Evolutionary conservation across 345 rosid species (phyloP).

Genomic region (Cardamine resedifolia): DNA sequence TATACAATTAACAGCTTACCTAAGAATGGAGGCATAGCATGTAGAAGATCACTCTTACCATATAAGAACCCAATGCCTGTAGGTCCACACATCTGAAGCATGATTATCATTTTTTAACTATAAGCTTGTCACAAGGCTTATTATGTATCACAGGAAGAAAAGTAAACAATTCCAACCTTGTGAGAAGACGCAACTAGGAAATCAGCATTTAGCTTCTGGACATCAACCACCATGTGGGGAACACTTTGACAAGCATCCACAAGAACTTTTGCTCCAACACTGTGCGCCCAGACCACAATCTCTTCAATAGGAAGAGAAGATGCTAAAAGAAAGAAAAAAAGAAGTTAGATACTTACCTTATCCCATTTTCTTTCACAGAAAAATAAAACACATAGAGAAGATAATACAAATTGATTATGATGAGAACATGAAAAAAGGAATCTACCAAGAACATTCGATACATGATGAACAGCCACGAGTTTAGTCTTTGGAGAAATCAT

Average conservation of each 20-base stretch:
- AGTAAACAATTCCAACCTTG: slow-evolving; percentile 64
- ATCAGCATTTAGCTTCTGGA: slow-evolving; percentile 75
- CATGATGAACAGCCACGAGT: slow-evolving; percentile 82
- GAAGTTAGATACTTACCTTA: neutral
- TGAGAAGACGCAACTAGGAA: slow-evolving; percentile 97
- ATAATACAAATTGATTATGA: too few relatives aligned
- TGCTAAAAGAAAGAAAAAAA: slow-evolving; percentile 40
- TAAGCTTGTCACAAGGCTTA: slow-evolving; percentile 39
- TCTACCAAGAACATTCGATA: slow-evolving; percentile 86
- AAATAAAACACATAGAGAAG: neutral
- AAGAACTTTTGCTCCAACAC: slow-evolving; percentile 77
- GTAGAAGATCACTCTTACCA: slow-evolving; percentile 73
- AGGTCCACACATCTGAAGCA: slow-evolving; percentile 99
- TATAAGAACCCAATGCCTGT: slow-evolving; percentile 98
- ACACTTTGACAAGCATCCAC: slow-evolving; percentile 98
- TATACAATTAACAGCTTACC: slow-evolving; percentile 46
- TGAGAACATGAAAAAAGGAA: too few relatives aligned
- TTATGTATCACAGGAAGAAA: slow-evolving; percentile 9
- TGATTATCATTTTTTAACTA: slow-evolving; percentile 71
- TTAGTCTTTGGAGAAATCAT: slow-evolving; percentile 69
- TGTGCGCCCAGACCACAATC: slow-evolving; percentile 68
- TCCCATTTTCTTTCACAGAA: neutral
- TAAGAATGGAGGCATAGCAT: slow-evolving; percentile 91
- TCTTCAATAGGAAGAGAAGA: slow-evolving; percentile 80
- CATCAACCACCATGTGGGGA: slow-evolving; percentile 92